Evolutionary conservation across 148 eudicot genomes (phyloP).

Genomic region (Amaranthus cruentus): DNA sequence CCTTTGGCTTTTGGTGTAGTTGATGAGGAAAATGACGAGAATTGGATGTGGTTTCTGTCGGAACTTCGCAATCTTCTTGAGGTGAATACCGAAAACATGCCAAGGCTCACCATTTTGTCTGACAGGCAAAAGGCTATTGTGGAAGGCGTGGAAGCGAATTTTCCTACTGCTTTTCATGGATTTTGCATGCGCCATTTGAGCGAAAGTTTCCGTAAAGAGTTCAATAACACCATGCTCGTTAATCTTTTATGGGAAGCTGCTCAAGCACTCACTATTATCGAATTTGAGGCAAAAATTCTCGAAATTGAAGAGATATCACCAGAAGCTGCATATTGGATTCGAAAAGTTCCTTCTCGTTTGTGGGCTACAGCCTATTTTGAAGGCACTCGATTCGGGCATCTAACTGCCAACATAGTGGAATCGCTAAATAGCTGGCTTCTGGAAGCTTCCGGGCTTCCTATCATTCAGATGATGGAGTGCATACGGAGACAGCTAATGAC

Average conservation of each 20-base stretch:
- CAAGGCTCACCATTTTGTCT: conserved; percentile 55
- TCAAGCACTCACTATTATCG: conserved; percentile 37
- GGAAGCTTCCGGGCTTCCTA: conserved; percentile 54
- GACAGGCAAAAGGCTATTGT: conserved; percentile 49
- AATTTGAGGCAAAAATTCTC: conserved; percentile 39
- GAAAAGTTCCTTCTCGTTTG: conserved; percentile 45
- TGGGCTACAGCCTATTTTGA: conserved; percentile 66
- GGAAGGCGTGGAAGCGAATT: conserved; percentile 50
- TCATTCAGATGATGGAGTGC: conserved; percentile 54
- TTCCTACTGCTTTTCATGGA: conserved; percentile 56
- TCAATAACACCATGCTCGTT: conserved; percentile 36
- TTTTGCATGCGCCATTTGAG: conserved; percentile 55
- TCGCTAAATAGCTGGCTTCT: conserved; percentile 41
- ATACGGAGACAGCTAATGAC: conserved; percentile 60
- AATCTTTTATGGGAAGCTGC: conserved; percentile 59
- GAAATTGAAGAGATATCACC: conserved; percentile 47
- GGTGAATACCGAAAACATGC: conserved; percentile 54
- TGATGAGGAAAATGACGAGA: conserved; percentile 56
- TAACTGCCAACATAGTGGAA: conserved; percentile 47
- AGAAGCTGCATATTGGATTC: conserved; percentile 52
- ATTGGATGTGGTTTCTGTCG: conserved; percentile 65
- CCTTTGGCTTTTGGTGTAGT: conserved; percentile 62
- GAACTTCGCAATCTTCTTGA: conserved; percentile 53
- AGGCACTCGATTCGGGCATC: conserved; percentile 55
- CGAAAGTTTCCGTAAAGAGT: conserved; percentile 51